Conservation (phyloP, 73 alveolate genomes). For the Stentor coeruleus region DNA sequence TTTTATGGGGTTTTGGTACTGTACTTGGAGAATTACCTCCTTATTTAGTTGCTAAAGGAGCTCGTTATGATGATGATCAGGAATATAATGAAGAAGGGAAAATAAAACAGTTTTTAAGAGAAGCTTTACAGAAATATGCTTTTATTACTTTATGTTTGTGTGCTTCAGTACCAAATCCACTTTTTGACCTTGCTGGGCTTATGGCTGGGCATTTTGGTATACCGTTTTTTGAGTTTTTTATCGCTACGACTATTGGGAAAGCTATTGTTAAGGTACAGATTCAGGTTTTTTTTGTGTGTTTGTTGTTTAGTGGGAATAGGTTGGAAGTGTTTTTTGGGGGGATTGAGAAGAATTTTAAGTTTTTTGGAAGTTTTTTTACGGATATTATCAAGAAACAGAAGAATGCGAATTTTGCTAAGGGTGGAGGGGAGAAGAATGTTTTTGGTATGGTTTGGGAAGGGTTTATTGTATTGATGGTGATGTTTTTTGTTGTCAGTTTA, state of each 20-base stretch:
- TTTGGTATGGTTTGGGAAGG: background rate
- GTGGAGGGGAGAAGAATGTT: background rate
- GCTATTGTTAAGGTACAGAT: constrained; percentile 73
- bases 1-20: constrained; percentile 87
- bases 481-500: background rate
- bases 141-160: constrained; percentile 66
- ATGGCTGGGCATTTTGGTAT: constrained; percentile 81
- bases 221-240: constrained; percentile 74
- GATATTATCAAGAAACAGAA: background rate
- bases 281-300: constrained; percentile 38
- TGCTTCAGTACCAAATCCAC: constrained; percentile 89
- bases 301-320: constrained; percentile 61
- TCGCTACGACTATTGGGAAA: constrained; percentile 83
- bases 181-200: constrained; percentile 86
- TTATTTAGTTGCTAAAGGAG: constrained; percentile 80
- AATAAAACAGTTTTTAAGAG: constrained; percentile 44
- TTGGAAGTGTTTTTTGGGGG: constrained; percentile 46
- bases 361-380: background rate
- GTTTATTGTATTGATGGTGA: background rate
- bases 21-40: constrained; percentile 93
- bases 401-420: background rate
- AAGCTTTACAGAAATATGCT: constrained; percentile 66
- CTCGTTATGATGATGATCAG: constrained; percentile 56
- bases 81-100: constrained; percentile 68
- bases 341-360: background rate